Conservation (phyloP, 2,329 filamentous ascomycete species). For the Ophiocordyceps camponoti-floridani region DNA sequence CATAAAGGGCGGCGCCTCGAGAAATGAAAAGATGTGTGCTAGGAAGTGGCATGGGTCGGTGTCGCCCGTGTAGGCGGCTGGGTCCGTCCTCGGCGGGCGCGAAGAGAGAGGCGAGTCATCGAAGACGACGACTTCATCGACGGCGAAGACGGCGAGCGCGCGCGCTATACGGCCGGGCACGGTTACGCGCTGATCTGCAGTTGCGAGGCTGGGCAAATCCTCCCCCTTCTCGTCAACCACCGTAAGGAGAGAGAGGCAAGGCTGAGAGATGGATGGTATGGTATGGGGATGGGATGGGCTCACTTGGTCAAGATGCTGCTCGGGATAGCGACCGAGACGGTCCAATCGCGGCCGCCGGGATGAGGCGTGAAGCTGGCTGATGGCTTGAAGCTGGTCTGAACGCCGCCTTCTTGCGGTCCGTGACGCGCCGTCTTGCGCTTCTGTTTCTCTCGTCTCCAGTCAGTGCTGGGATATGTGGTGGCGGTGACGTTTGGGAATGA, state of each 20-base stretch:
- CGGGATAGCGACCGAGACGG: conserved; percentile 60
- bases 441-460: conserved; percentile 13
- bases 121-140: conserved; percentile 73
- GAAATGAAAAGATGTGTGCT: conserved; percentile 59
- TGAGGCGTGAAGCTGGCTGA: conserved; percentile 49
- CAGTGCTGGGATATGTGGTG: neutral
- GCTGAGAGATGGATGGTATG: neutral
- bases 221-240: neutral
- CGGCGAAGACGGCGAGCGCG: conserved; percentile 63
- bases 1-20: conserved; percentile 73
- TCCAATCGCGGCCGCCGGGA: conserved; percentile 47
- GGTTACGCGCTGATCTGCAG: conserved; percentile 57
- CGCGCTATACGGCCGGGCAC: conserved; percentile 63
- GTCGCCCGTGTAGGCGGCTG: conserved; percentile 45
- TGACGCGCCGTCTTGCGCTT: conserved; percentile 31
- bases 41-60: conserved; percentile 66
- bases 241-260: too few relatives aligned
- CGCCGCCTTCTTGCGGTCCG: conserved; percentile 17
- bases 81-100: conserved; percentile 28
- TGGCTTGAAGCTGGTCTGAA: conserved; percentile 33
- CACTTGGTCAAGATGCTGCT: conserved; percentile 63
- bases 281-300: conserved; percentile 6
- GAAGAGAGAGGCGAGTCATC: conserved; percentile 42
- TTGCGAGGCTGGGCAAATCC: conserved; percentile 35
- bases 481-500: neutral